phyloP scores from a whole-genome alignment of 345 rosid species.

The Aethionema arabicum region DNA sequence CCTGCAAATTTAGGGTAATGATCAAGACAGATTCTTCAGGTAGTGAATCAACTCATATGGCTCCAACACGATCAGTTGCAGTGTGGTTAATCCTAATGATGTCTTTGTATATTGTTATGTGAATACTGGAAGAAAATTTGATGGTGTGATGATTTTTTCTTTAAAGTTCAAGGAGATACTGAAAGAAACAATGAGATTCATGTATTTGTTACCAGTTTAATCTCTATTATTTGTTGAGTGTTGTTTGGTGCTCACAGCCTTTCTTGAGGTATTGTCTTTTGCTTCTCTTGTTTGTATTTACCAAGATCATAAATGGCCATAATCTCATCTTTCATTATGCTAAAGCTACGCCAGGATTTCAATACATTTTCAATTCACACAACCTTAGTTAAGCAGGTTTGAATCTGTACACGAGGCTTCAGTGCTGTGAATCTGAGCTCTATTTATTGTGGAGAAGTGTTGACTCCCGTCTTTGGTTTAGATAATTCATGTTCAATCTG shows the following conservation, averaged over 20 bases:
- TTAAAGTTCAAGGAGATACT: conserved; percentile 23
- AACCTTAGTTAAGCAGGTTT: background rate
- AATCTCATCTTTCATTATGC: conserved; percentile 4
- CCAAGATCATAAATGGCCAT: conserved; percentile 1
- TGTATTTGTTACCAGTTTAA: conserved; percentile 28
- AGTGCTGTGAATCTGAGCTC: background rate
- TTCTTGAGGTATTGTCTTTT: background rate
- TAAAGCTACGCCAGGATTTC: background rate
- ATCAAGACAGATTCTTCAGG: conserved; percentile 33
- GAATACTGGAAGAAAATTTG: conserved; percentile 27
- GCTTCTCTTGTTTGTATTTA: conserved; percentile 11
- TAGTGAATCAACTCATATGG: conserved; percentile 16
- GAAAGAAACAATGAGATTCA: conserved; percentile 24
- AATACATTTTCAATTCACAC: background rate
- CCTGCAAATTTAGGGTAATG: conserved; percentile 60
- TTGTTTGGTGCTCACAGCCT: conserved; percentile 9
- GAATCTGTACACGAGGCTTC: background rate
- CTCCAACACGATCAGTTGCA: conserved; percentile 15
- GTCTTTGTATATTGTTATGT: conserved; percentile 37
- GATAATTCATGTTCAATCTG: background rate
- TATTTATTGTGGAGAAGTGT: conserved; percentile 1
- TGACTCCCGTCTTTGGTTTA: conserved; percentile 5
- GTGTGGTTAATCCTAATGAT: conserved; percentile 23
- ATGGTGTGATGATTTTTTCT: conserved; percentile 18
- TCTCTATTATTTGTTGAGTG: conserved; percentile 21